Evolutionary conservation across 495 filamentous ascomycete species (phyloP).

Genomic region (Venustampulla echinocandica): DNA sequence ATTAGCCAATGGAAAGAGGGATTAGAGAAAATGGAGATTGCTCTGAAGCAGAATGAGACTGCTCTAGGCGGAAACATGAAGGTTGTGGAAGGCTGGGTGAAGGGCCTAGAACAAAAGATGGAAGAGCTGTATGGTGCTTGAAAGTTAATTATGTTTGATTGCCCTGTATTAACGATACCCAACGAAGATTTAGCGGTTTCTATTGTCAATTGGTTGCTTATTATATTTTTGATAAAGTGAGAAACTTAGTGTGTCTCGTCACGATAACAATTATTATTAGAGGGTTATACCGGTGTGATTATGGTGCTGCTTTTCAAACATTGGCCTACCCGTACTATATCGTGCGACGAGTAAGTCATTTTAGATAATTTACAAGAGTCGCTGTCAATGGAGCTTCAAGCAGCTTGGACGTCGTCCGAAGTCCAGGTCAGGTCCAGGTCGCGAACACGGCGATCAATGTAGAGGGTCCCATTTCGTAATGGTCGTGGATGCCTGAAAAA

Average conservation of each 20-base stretch:
- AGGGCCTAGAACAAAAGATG: slow-evolving; percentile 71
- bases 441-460: not conserved
- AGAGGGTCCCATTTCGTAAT: not conserved
- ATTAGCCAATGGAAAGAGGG: slow-evolving; percentile 81
- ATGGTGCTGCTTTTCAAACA: slow-evolving; percentile 62
- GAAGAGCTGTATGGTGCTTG: slow-evolving; percentile 29
- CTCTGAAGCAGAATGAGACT: slow-evolving; percentile 57
- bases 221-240: too few species aligned
- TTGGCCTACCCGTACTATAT: slow-evolving; percentile 73
- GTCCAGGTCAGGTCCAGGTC: too few species aligned
- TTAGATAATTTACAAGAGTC: not conserved
- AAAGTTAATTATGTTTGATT: slow-evolving; percentile 28
- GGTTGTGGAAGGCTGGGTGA: slow-evolving; percentile 80
- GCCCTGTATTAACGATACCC: slow-evolving; percentile 21
- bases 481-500: not conserved
- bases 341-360: slow-evolving; percentile 93
- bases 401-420: not conserved
- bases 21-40: slow-evolving; percentile 66
- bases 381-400: not conserved
- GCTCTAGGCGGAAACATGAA: slow-evolving; percentile 70
- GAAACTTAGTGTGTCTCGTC: too few species aligned
- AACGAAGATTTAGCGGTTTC: slow-evolving; percentile 5
- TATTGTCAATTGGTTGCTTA: too few species aligned
- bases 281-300: slow-evolving; percentile 65
- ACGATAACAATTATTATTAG: too few species aligned